Evolutionary conservation across 345 rosid genomes (phyloP), one percentile per base, ranked within the genome.

Genomic region (Euclidium syriacum): DNA sequence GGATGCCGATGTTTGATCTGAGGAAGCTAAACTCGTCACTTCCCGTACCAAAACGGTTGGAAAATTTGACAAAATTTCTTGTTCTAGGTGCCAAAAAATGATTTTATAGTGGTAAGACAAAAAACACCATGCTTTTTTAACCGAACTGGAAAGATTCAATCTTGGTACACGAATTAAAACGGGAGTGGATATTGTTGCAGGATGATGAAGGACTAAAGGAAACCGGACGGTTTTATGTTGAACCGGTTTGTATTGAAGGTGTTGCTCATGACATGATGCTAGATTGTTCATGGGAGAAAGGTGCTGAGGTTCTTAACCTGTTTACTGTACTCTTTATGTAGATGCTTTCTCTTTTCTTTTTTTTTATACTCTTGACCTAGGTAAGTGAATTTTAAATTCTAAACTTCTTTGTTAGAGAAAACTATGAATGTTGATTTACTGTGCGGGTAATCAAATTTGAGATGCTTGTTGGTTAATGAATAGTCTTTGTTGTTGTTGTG

Each of bases 191-290:
- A 25, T 20, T 50, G 43, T 33, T 53, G 39, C 47, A 91, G 98
- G 96, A 88, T 6, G 52, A 49, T 0, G 75, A 83, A 74, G 98
- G 95, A 18, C 74, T 86, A 20, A 48, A 53, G 22, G 96, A 91
- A 73, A 91, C 90, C 0, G 90, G 82, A 7, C 0, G 66, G 62
- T 88, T 86, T 70, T 85, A 83, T 19, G 88, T 79, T 9, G 38
- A 77, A 5, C 88, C 92, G 2, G 70, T 84, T 58, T 78, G 83
- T 34, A 30, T 88, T 19, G 80, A 83, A 77, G 88, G 87, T 50
- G 80, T 91, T 65, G 96, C 92, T 38, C 96, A 91, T 59, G 95
- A 88, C 74, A 74, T 91, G 86, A 91, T 88, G 98, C 70, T 91
- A 47, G 95, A 88, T 64, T 80, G 85, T 77, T 81, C 78, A 2